Evolutionary conservation across 306 rosid genomes (phyloP).

Genomic region (Ochetophila trinervis): DNA sequence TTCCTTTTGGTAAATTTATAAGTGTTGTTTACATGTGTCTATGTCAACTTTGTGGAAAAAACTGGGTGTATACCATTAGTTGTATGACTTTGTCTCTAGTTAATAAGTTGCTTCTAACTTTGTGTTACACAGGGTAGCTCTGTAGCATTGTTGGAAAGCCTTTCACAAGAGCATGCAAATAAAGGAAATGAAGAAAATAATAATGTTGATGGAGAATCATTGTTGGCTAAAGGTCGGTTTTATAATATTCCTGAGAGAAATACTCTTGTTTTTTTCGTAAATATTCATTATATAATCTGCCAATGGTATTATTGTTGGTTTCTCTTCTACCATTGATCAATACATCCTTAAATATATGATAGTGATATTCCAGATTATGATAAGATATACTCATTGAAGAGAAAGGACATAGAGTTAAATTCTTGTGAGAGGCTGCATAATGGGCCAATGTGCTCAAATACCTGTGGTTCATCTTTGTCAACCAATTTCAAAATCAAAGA

Average conservation of each 20-base stretch:
- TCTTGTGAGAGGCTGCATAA: conserved; percentile 33
- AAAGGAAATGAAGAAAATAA: conserved; percentile 28
- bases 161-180: conserved; percentile 25
- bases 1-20: too few species aligned
- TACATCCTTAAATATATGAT: conserved; percentile 13
- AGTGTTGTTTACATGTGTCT: neutral
- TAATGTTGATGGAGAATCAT: conserved; percentile 22
- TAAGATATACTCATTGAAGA: conserved; percentile 23
- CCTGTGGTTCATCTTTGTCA: conserved; percentile 34
- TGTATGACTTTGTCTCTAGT: neutral
- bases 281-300: conserved; percentile 28
- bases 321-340: conserved; percentile 20
- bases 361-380: conserved; percentile 31
- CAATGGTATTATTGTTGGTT: conserved; percentile 14
- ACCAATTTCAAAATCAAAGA: conserved; percentile 51
- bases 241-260: conserved; percentile 28
- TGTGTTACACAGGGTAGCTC: conserved; percentile 36
- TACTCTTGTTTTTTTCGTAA: conserved; percentile 12
- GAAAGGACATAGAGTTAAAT: conserved; percentile 31
- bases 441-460: conserved; percentile 28
- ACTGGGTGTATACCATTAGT: neutral
- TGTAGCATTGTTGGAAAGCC: conserved; percentile 26
- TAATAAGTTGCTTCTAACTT: conserved; percentile 22
- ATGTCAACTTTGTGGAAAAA: neutral
- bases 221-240: conserved; percentile 23